Conservation (phyloP, 768 basidiomycete species). For the Pulveroboletus sp. region DNA sequence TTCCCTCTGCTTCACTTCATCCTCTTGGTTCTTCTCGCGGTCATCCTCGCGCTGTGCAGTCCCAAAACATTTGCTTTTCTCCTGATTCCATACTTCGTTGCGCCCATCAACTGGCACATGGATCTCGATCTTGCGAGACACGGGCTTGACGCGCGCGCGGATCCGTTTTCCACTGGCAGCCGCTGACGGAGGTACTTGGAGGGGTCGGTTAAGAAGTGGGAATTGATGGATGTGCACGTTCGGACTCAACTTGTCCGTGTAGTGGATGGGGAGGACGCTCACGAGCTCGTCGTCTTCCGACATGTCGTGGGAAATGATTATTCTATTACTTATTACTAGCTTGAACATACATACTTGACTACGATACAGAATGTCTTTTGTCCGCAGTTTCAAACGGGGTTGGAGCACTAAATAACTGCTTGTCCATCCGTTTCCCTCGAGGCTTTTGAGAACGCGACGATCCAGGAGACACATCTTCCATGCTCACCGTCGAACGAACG, state of each 20-base stretch:
- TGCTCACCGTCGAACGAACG: constrained; percentile 1
- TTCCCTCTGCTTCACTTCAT: constrained; percentile 41
- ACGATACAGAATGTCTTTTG: constrained; percentile 4
- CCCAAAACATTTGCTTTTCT: constrained; percentile 65
- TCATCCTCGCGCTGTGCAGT: constrained; percentile 70
- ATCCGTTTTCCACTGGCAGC: constrained; percentile 71
- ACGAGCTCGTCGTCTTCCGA: constrained; percentile 56
- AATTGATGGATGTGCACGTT: constrained; percentile 80
- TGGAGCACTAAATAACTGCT: not conserved
- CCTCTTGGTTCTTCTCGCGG: constrained; percentile 71
- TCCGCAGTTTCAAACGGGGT: constrained; percentile 4
- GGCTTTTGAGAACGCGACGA: not conserved
- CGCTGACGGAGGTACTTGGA: constrained; percentile 78
- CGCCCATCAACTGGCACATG: constrained; percentile 83
- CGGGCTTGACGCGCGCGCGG: constrained; percentile 67
- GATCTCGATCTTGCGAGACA: constrained; percentile 62
- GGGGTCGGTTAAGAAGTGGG: constrained; percentile 69
- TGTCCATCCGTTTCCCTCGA: constrained; percentile 7
- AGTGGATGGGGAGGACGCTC: constrained; percentile 67
- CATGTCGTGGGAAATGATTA: constrained; percentile 16
- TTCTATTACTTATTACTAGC: not conserved
- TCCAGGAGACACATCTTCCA: constrained; percentile 4
- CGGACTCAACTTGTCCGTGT: constrained; percentile 57
- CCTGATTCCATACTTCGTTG: constrained; percentile 77
- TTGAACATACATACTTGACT: not conserved